Base-by-base conservation (phyloP, 140 eudicot genomes). In the Eryngium alpinum region DNA sequence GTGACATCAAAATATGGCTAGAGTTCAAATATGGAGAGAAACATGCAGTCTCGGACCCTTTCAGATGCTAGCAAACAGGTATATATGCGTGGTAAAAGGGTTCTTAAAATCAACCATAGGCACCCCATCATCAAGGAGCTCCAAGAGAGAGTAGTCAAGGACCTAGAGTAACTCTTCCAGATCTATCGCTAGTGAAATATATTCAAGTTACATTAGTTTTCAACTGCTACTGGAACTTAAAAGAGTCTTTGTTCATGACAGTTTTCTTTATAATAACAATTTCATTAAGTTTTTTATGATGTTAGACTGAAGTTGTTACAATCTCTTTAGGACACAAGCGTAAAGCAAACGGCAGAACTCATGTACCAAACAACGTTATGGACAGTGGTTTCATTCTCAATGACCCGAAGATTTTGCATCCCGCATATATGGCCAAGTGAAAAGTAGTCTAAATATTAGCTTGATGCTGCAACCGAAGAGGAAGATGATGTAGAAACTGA, bases 71-170 rank as follows among this genome's bases (percentile, higher is more conserved):
- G 84, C 86, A 95, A 92, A 82, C 97, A 95, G 88, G 97, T 97
- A 4, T 95, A 95, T 83, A 95, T 95, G 99, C 91, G 92, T 57
- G 99, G 99, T 18, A 95, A 95, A 88, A 86, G 99, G 86, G 99
- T 95, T 12, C 97, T 95, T 10, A 97, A 95, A 77, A 95, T 95
- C 80, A 95, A 95, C 73, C 95, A 97, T 1, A 88, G 99, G 67
- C 99, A 95, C 85, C 99, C 99, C 0, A 95, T 95, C 66, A 91
- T 95, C 57, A 95, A 95, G 86, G 99, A 92, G 91, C 97, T 95
- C 27, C 91, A 93, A 29, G 99, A 91, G 81, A 89, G 97, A 85
- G 97, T 95, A 4, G 97, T 87, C 3, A 91, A 86, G 75, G 87
- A 95, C 84, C 89, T 97, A 12, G 97, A 92, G 97, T 97, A 92